phyloP scores from a whole-genome alignment of 1,139 yeast species.

The Geotrichum bryndzae region DNA sequence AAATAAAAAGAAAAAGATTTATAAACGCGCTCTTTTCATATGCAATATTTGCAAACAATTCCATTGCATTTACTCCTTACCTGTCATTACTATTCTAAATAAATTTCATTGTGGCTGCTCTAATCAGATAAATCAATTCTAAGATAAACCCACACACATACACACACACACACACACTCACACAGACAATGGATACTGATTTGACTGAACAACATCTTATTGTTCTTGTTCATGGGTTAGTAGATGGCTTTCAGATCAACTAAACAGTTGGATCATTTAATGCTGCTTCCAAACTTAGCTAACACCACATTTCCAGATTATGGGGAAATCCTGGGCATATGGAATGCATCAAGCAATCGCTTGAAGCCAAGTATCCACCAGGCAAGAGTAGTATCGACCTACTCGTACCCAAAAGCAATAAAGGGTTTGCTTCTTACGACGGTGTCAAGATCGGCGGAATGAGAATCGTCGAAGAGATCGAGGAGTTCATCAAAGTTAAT shows the following conservation, averaged over 20 bases:
- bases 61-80: background rate
- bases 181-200: background rate
- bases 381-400: slow-evolving; percentile 46
- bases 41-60: background rate
- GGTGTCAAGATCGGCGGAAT: slow-evolving; percentile 72
- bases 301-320: slow-evolving; percentile 35
- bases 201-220: slow-evolving; percentile 47
- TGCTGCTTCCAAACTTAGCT: background rate
- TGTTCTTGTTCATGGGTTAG: slow-evolving; percentile 71
- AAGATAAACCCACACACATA: background rate
- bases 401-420: slow-evolving; percentile 62
- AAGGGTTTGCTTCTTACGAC: slow-evolving; percentile 76
- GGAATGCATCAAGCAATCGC: slow-evolving; percentile 50
- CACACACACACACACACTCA: background rate
- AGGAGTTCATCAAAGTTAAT: slow-evolving; percentile 3
- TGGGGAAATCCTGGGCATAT: slow-evolving; percentile 83
- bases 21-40: background rate
- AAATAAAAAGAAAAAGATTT: background rate
- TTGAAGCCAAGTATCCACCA: slow-evolving; percentile 39
- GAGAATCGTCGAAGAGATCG: slow-evolving; percentile 53
- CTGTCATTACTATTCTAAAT: background rate
- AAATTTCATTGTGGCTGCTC: background rate
- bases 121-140: background rate
- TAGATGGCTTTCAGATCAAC: slow-evolving; percentile 8
- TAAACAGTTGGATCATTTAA: background rate